phyloP scores from a whole-genome alignment of 2,329 filamentous ascomycete genomes.

The Exutisphaerella laricina region DNA sequence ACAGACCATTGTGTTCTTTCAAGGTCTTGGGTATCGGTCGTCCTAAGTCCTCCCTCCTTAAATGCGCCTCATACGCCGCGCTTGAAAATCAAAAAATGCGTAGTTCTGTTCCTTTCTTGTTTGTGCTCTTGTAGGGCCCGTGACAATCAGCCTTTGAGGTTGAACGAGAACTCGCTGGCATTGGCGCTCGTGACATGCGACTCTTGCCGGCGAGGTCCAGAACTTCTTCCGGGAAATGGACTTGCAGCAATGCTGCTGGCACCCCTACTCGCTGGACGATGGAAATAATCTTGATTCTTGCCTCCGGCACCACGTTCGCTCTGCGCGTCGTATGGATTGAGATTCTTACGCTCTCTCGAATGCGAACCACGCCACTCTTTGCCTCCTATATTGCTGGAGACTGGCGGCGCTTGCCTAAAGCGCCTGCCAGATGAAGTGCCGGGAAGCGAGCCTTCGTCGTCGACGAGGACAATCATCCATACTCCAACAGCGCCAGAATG shows the following conservation, averaged over 20 bases:
- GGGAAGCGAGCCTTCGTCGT: slow-evolving; percentile 43
- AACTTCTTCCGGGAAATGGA: slow-evolving; percentile 8
- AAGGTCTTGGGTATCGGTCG: too few species aligned
- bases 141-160: slow-evolving; percentile 4
- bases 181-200: slow-evolving; percentile 13
- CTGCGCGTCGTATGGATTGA: slow-evolving; percentile 22
- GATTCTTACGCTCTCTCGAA: slow-evolving; percentile 14
- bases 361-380: slow-evolving; percentile 29
- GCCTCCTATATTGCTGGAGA: slow-evolving; percentile 30
- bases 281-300: slow-evolving; percentile 10
- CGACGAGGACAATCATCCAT: slow-evolving; percentile 72
- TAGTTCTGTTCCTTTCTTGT: too few species aligned
- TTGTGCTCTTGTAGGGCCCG: not conserved
- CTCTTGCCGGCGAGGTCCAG: slow-evolving; percentile 10
- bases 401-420: slow-evolving; percentile 35
- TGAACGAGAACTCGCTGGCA: slow-evolving; percentile 25
- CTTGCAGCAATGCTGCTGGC: slow-evolving; percentile 7
- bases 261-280: slow-evolving; percentile 12
- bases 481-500: slow-evolving; percentile 64
- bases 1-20: too few species aligned
- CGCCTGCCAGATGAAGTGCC: slow-evolving; percentile 23
- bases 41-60: too few species aligned
- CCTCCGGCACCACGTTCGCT: slow-evolving; percentile 17
- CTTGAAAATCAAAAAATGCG: too few species aligned
- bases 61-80: too few species aligned